These are phyloP conservation scores for Eimeria maxima DNA, from an alignment of 169 alveolate genomes.

Conservation along the genomic window DNA sequence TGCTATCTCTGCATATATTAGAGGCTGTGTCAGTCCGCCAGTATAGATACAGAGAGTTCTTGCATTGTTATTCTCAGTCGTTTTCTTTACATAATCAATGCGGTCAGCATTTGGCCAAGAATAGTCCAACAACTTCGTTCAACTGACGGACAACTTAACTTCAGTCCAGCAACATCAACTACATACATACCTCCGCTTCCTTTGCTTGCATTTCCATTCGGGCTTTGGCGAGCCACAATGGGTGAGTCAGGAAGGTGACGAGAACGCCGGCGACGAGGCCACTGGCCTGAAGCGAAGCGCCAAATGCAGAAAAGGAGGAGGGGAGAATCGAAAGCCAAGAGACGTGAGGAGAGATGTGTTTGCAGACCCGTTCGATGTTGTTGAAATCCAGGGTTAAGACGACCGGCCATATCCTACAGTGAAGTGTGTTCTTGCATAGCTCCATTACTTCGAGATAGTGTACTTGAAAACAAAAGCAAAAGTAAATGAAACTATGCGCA, in stretches of 20 bases:
- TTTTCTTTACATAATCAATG: too few species aligned
- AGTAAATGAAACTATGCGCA: background rate
- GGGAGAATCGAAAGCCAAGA: too few species aligned
- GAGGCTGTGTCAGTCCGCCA: too few species aligned
- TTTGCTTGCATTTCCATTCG: constrained; percentile 84
- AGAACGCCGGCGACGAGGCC: constrained; percentile 80
- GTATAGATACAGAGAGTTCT: too few species aligned
- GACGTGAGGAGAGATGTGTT: too few species aligned
- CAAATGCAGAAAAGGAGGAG: background rate
- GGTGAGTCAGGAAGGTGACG: constrained; percentile 77
- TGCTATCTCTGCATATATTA: background rate
- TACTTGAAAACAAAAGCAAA: background rate
- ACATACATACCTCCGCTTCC: constrained; percentile 65
- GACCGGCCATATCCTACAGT: background rate
- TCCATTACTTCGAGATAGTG: background rate
- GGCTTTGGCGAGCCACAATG: constrained; percentile 83
- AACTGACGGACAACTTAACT: background rate
- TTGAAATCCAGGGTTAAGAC: background rate
- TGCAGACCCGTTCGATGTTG: too few species aligned
- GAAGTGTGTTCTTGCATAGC: background rate
- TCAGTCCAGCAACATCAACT: background rate
- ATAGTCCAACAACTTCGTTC: background rate
- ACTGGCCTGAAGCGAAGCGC: constrained; percentile 74
- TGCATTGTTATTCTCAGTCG: background rate
- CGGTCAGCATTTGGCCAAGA: too few species aligned